Percentiles rank a stretch among this genome's conserved stretches.
phyloP scores from a whole-genome alignment of 2,329 filamentous ascomycete genomes.

The Aaosphaeria arxii region DNA sequence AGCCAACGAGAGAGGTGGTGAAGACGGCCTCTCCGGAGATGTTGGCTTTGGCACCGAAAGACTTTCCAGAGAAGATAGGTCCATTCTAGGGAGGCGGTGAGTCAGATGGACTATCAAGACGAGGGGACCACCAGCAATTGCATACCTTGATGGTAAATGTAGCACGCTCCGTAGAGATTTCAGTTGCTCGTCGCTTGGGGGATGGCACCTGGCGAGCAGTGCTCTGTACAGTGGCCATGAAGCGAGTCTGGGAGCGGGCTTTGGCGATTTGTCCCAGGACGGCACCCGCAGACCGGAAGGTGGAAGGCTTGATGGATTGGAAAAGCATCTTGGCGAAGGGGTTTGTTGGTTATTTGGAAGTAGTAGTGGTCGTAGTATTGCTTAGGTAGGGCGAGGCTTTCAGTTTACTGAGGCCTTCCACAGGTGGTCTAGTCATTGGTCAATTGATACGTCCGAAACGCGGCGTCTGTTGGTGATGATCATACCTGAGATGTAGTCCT shows the following conservation, averaged over 20 bases:
- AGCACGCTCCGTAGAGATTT: slow-evolving; percentile 71
- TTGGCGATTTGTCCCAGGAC: slow-evolving; percentile 48
- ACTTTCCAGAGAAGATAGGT: slow-evolving; percentile 92
- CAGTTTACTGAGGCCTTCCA: slow-evolving; percentile 66
- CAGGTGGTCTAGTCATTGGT: slow-evolving; percentile 54
- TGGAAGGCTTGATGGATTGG: slow-evolving; percentile 53
- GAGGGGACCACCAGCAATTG: slow-evolving; percentile 8
- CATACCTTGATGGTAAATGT: slow-evolving; percentile 90
- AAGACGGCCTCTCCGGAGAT: slow-evolving; percentile 98
- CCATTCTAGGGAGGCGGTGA: slow-evolving; percentile 63
- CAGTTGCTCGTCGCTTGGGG: slow-evolving; percentile 58
- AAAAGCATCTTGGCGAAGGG: slow-evolving; percentile 48
- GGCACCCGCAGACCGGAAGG: slow-evolving; percentile 37
- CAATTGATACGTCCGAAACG: slow-evolving; percentile 18
- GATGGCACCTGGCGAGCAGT: slow-evolving; percentile 66
- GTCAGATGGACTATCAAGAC: slow-evolving; percentile 18
- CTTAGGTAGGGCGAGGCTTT: slow-evolving; percentile 28
- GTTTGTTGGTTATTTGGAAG: slow-evolving; percentile 1
- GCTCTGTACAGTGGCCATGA: slow-evolving; percentile 66
- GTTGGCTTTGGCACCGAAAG: slow-evolving; percentile 94
- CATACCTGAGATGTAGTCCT: slow-evolving; percentile 66
- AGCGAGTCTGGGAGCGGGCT: slow-evolving; percentile 45
- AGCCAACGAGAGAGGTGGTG: slow-evolving; percentile 95
- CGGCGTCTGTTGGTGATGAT: slow-evolving; percentile 11
- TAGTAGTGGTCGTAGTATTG: slow-evolving; percentile 5